Percentiles rank a stretch among this genome's conserved stretches.
These are phyloP conservation scores for Solanum chilense DNA, from an alignment of 257 asterid genomes.

Conservation along the genomic window DNA sequence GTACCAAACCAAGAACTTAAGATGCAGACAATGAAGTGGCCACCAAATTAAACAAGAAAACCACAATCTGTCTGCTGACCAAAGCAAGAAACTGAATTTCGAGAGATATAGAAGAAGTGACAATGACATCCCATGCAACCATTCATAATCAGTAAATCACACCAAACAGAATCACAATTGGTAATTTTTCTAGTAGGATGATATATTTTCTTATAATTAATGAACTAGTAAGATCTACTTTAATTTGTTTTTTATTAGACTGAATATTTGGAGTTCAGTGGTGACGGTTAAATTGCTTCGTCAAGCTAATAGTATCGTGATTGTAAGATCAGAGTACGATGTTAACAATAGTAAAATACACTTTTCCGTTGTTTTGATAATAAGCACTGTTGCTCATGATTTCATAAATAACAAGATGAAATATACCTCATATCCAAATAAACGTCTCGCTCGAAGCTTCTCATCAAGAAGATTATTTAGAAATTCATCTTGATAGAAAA, in stretches of 20 bases:
- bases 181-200: not conserved
- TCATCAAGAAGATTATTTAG: constrained; percentile 23
- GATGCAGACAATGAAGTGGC: not conserved
- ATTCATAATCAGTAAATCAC: not conserved
- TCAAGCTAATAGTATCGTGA: not conserved
- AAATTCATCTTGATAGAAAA: constrained; percentile 53
- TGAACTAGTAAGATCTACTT: not conserved
- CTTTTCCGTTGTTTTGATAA: not conserved
- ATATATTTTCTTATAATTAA: not conserved
- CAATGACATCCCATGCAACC: not conserved
- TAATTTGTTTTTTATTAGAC: not conserved
- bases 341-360: not conserved
- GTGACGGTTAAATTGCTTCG: not conserved
- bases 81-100: not conserved
- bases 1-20: not conserved
- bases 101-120: not conserved
- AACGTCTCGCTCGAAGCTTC: constrained; percentile 11
- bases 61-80: not conserved
- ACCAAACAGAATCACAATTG: not conserved
- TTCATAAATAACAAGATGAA: not conserved
- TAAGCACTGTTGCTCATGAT: not conserved
- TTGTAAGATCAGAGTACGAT: not conserved
- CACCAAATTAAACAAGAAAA: not conserved
- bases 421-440: constrained; percentile 44
- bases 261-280: not conserved